A percentile compares a stretch with the other conserved stretches of the same genome.
Evolutionary conservation across 2,329 filamentous ascomycete species (phyloP).

Genomic region (Paecilomyces formosus): DNA sequence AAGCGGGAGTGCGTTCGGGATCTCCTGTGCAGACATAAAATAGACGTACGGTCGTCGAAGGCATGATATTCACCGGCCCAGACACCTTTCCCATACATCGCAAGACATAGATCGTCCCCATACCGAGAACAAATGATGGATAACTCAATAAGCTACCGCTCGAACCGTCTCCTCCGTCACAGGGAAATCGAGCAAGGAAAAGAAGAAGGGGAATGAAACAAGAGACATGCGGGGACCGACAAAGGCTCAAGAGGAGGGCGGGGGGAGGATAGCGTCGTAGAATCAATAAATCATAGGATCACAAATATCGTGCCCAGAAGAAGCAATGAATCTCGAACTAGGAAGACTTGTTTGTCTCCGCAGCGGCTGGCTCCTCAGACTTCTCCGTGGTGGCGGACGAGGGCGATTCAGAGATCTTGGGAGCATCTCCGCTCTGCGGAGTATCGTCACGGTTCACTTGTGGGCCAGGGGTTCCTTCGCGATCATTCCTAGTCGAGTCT

Average conservation of each 20-base stretch:
- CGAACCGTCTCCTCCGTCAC: constrained; percentile 7
- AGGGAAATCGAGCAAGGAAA: constrained; percentile 9
- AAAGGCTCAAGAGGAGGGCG: not conserved
- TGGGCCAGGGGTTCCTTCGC: constrained; percentile 47
- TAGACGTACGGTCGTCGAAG: constrained; percentile 15
- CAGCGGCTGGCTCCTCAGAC: constrained; percentile 12
- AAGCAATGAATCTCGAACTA: constrained; percentile 11
- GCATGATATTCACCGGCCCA: constrained; percentile 14
- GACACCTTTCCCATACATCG: constrained; percentile 5
- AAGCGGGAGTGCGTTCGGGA: constrained; percentile 16
- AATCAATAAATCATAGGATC: not conserved
- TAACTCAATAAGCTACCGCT: constrained; percentile 2
- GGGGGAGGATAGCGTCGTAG: not conserved
- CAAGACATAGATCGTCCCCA: constrained; percentile 6
- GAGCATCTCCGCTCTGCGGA: constrained; percentile 11
- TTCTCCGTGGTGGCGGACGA: constrained; percentile 30
- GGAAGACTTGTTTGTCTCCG: constrained; percentile 18
- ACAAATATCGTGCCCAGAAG: constrained; percentile 1
- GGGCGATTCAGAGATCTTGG: constrained; percentile 29
- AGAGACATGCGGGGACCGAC: not conserved
- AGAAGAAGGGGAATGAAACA: constrained; percentile 8
- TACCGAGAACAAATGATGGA: not conserved
- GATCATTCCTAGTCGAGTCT: constrained; percentile 32
- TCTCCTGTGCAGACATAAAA: constrained; percentile 17
- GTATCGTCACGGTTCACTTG: constrained; percentile 26